These are phyloP conservation scores for Alternaria gansuensis DNA, from an alignment of 2,329 filamentous ascomycete genomes.

Conservation along the genomic window DNA sequence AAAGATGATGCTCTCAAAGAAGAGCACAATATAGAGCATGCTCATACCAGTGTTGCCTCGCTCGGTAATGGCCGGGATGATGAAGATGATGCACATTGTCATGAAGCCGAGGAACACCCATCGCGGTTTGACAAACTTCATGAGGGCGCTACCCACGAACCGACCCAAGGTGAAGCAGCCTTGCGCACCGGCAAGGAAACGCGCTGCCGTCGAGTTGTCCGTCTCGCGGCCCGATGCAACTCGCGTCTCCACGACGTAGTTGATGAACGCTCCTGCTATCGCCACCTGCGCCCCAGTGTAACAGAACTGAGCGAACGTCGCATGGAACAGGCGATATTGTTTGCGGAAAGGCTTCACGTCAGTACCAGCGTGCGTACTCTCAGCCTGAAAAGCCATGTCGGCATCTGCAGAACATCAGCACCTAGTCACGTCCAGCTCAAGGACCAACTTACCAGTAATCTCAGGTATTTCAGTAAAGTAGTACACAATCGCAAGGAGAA, in stretches of 20 bases:
- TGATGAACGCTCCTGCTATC: constrained; percentile 57
- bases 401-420: constrained; percentile 28
- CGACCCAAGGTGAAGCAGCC: constrained; percentile 76
- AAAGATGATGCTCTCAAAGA: constrained; percentile 84
- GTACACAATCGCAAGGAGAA: constrained; percentile 65
- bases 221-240: constrained; percentile 33
- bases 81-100: constrained; percentile 63
- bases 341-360: constrained; percentile 63
- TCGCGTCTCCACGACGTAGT: constrained; percentile 61
- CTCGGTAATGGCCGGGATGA: constrained; percentile 63
- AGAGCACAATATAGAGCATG: constrained; percentile 76
- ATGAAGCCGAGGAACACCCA: constrained; percentile 76
- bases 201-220: constrained; percentile 65
- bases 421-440: neutral
- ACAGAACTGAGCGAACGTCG: constrained; percentile 78
- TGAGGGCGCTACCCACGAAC: constrained; percentile 71
- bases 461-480: constrained; percentile 64
- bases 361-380: constrained; percentile 46
- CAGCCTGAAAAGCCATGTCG: constrained; percentile 66
- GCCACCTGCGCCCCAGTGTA: constrained; percentile 78
- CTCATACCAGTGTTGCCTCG: constrained; percentile 63
- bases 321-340: constrained; percentile 78
- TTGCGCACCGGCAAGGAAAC: constrained; percentile 78
- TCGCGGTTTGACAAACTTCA: constrained; percentile 73
- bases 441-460: constrained; percentile 56